Base-by-base conservation (phyloP, 2,329 filamentous ascomycete genomes). In the Cercospora beticola region DNA sequence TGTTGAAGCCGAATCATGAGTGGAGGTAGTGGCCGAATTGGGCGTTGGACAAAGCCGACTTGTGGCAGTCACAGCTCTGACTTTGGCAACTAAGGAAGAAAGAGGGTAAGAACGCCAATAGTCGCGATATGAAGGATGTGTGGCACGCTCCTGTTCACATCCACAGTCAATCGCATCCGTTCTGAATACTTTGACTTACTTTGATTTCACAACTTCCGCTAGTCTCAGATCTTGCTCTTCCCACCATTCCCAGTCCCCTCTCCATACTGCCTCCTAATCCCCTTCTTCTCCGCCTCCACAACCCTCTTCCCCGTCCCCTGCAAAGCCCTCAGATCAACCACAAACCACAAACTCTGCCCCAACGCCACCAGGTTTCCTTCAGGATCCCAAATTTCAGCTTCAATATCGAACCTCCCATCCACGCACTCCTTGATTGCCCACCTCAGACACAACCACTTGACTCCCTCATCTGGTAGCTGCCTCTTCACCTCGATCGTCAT, bases 401-500 rank as follows among this genome's bases (percentile, higher is more conserved):
- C 62, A n/a, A 73, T 23, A 65, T 74, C 73, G 30, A 71, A 71
- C 49, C 68, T 69, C 30, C 73, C 73, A 49, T 73, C 65, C 16
- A 68, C 54, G 43, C 70, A 40, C 33, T 66, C 70, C 62, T 70
- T 73, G 57, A 70, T 71, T n/a, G 65, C 57, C 65, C 66, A 65
- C 23, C 70, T 60, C 54, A 70, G 36, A 14, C 62, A 67, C 46
- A 74, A 21, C 73, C 73, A 74, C 59, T 73, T 71, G 18, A 62
- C 69, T 2, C 73, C 73, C 36, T 71, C 69, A 54, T 14, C 21
- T 1, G 73, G 72, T 36, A 74, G 33, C 23, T 62, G 65, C 36
- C 67, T 59, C 56, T 72, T 73, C 21, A 74, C 65, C 33, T 74
- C 70, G 33, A 73, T 67, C 18, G 54, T 71, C 68, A 74, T 70